Evolutionary conservation across 805 yeast species (phyloP).

Genomic region (Scheffersomyces coipomensis): DNA sequence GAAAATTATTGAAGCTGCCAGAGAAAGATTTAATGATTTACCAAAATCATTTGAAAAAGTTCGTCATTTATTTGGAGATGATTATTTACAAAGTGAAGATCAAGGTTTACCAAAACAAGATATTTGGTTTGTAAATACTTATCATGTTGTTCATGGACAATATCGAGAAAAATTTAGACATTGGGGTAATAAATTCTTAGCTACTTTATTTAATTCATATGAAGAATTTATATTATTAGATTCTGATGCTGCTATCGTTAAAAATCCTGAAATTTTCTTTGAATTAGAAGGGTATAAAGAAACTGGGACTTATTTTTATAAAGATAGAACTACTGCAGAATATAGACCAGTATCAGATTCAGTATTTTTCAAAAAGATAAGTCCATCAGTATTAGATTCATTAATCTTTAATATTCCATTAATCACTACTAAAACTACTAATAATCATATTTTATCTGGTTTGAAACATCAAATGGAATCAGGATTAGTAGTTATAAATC

Average conservation of each 20-base stretch:
- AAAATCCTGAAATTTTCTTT: slow-evolving; percentile 23
- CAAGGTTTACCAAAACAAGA: slow-evolving; percentile 30
- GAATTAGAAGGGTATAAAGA: slow-evolving; percentile 22
- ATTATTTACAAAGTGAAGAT: slow-evolving; percentile 14
- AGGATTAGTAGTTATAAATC: slow-evolving; percentile 26
- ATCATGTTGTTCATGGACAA: slow-evolving; percentile 16
- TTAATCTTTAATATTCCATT: slow-evolving; percentile 30
- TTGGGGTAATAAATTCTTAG: slow-evolving; percentile 46
- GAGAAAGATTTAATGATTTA: slow-evolving; percentile 17
- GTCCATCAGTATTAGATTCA: slow-evolving; percentile 20
- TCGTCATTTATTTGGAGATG: slow-evolving; percentile 9
- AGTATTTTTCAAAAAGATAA: slow-evolving; percentile 16
- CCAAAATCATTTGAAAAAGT: slow-evolving; percentile 22
- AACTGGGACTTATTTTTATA: slow-evolving; percentile 32
- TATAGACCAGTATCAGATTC: slow-evolving; percentile 20
- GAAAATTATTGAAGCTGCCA: slow-evolving; percentile 20
- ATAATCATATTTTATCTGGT: slow-evolving; percentile 30
- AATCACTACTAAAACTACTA: slow-evolving; percentile 28
- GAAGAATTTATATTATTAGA: slow-evolving; percentile 54
- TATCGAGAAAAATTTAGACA: slow-evolving; percentile 16
- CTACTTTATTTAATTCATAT: slow-evolving; percentile 54
- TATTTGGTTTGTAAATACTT: slow-evolving; percentile 34
- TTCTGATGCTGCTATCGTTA: slow-evolving; percentile 44
- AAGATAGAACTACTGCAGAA: slow-evolving; percentile 23
- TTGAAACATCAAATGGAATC: slow-evolving; percentile 40